These are phyloP conservation scores for Coemansia sp. DNA, from an alignment of 192 early-diverging fungal species.

Conservation along the genomic window DNA sequence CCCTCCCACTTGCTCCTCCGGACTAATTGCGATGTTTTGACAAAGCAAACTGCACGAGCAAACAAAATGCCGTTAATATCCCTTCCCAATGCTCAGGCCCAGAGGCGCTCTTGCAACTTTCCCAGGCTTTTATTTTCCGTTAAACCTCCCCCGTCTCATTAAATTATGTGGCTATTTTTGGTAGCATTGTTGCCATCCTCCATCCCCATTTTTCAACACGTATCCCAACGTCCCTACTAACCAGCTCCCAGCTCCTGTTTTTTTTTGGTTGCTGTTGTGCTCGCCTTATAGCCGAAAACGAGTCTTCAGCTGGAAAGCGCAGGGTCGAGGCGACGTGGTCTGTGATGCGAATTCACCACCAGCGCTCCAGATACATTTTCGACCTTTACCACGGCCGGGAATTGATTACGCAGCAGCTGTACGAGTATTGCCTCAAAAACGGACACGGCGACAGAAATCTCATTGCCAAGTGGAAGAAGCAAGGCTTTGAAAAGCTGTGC, in stretches of 20 bases:
- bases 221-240: neutral
- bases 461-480: constrained; percentile 99
- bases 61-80: constrained; percentile 4
- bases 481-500: constrained; percentile 96
- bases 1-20: neutral
- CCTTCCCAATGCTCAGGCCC: neutral
- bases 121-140: neutral
- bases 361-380: constrained; percentile 94
- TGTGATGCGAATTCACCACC: constrained; percentile 95
- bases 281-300: constrained; percentile 82
- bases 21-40: constrained; percentile 36
- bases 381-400: constrained; percentile 96
- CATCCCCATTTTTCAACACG: neutral
- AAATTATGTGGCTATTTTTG: neutral
- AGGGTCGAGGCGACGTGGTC: constrained; percentile 90
- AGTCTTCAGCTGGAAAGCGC: constrained; percentile 89
- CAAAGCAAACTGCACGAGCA: neutral
- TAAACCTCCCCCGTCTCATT: neutral
- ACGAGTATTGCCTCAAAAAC: constrained; percentile 89
- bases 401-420: constrained; percentile 87
- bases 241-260: neutral
- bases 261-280: neutral
- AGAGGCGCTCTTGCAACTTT: constrained; percentile 4
- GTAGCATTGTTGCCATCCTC: constrained; percentile 2
- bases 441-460: constrained; percentile 87